Evolutionary conservation across 2,329 filamentous ascomycete species (phyloP), one percentile per base, ranked within the genome.

Genomic region (Cladophialophora chaetospira): DNA sequence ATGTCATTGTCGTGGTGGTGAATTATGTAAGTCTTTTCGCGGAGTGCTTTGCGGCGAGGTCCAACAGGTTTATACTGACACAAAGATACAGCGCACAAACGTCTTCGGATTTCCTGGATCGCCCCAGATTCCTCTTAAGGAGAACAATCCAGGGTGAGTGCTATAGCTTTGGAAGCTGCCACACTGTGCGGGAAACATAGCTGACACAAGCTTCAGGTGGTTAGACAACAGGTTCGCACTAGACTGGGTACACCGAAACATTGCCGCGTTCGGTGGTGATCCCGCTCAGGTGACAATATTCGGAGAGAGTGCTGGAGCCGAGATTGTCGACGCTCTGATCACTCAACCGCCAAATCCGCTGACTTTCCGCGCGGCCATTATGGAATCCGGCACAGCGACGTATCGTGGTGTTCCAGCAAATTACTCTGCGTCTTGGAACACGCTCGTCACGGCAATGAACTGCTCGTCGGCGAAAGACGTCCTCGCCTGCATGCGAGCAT

Each of bases 201-300:
- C 31, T 49, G 33, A 47, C 21, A 4, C 4, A 26, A 35, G 8
- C 6, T 26, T 4, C 6, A 42, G 33, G 35, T 40, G 21, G 58
- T 76, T 78, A 62, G 69, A 72, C 28, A 63, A 88, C 70, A 76
- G 71, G 23, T 52, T 72, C n/a, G 70, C 70, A 3, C 66, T 73
- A 5, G 68, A 71, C 23, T 73, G 70, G 71, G 59, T 73, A 6
- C 65, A 68, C 25, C 67, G 71, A 35, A 72, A 72, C 13, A 72
- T 73, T 28, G 66, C 55, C 26, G 66, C 66, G 2, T 73, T 70
- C 33, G 68, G 68, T 11, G 69, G 69, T 3, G 68, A 70, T 44
- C 69, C 69, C 8, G 47, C 57, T 11, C 71, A 70, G 51, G 66
- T 73, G 23, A 72, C 70, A 5, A 71, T 72, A 13, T 69, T 73